Evolutionary conservation across 2,329 filamentous ascomycete species (phyloP), one percentile per base, ranked within the genome.

Genomic region (Aspergillus vadensis): DNA sequence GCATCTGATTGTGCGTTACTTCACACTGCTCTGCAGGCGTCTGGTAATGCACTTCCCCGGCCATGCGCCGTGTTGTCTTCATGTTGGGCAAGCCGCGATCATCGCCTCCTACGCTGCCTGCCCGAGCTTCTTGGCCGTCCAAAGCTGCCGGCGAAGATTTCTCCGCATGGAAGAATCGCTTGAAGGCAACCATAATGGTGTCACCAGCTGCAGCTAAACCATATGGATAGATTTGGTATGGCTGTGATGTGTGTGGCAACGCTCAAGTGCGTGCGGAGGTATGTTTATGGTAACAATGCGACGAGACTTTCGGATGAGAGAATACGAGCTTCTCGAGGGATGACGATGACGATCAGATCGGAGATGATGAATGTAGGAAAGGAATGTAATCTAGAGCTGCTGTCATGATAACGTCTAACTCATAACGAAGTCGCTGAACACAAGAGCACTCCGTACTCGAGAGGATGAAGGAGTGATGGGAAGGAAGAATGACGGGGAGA

Each of bases 1-100:
- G 69, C 44, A 78, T 67, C 41, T 72, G 68, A 25, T 75, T 71
- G 59, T 78, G 74, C 55, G 77, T 64, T 63, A 74, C 68, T 60
- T 78, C 74, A 55, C 77, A 76, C 58, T 79, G 73, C 59, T 70
- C 73, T 49, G 78, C 75, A 43, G 79, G 74, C 15, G 71, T 71
- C n/a, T 74, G 68, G 61, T 75, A 77, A 48, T 73, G 69, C 48
- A 70, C 69, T 27, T 69, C 69, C 50, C 70, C 67, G 55, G 72
- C 66, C 47, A 69, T 59, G n/a, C 60, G 61, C 25, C 61, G 64
- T 21, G 68, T 62, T 32, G 59, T 43, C 55, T 62, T 67, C 14
- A 63, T 32, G 41, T 60, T 64, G 10, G 60, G 57, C 14, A 65
- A 65, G 17, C 55, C 60, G 53, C 62, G 58, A 44, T 49, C n/a